Percentiles rank a stretch among this genome's conserved stretches.
phyloP scores from a whole-genome alignment of 352 stramenopile species.

The Blastocystis hominis region DNA sequence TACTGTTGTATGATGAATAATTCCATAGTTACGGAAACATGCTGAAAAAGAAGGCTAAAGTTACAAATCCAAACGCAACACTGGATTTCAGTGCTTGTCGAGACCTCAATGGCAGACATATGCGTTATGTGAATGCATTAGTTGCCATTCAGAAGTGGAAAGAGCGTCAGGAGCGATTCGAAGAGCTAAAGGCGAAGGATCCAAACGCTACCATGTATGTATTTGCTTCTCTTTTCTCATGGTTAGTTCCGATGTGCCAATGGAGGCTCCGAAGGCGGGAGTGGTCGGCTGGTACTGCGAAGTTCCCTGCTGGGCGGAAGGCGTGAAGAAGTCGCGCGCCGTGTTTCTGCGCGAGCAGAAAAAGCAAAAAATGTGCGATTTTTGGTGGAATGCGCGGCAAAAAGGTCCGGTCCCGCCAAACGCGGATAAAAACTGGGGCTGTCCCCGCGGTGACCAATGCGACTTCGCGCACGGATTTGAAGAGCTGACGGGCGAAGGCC shows the following conservation, averaged over 20 bases:
- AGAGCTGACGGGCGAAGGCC: slow-evolving; percentile 40
- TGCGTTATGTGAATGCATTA: slow-evolving; percentile 21
- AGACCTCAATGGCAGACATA: slow-evolving; percentile 55
- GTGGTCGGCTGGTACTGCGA: slow-evolving; percentile 56
- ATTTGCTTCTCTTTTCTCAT: background rate
- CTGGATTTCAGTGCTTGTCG: slow-evolving; percentile 49
- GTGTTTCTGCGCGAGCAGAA: slow-evolving; percentile 35
- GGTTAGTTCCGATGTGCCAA: slow-evolving; percentile 22
- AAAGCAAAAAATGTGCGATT: slow-evolving; percentile 56
- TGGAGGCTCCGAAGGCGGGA: slow-evolving; percentile 52
- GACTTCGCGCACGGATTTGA: slow-evolving; percentile 48
- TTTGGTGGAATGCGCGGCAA: slow-evolving; percentile 51
- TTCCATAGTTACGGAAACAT: slow-evolving; percentile 22
- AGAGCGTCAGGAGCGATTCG: slow-evolving; percentile 28
- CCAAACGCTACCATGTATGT: background rate
- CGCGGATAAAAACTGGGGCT: slow-evolving; percentile 45
- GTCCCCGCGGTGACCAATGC: slow-evolving; percentile 49
- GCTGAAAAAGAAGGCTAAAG: slow-evolving; percentile 47
- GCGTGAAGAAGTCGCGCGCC: slow-evolving; percentile 37
- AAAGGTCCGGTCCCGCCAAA: slow-evolving; percentile 18
- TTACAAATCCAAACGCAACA: slow-evolving; percentile 44
- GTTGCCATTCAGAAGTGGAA: slow-evolving; percentile 58
- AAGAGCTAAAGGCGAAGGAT: slow-evolving; percentile 49
- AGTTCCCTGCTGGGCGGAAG: slow-evolving; percentile 43
- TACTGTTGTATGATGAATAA: background rate